Evolutionary conservation across 306 rosid genomes (phyloP), one percentile per base, ranked within the genome.

Genomic region (Mimosa pudica): DNA sequence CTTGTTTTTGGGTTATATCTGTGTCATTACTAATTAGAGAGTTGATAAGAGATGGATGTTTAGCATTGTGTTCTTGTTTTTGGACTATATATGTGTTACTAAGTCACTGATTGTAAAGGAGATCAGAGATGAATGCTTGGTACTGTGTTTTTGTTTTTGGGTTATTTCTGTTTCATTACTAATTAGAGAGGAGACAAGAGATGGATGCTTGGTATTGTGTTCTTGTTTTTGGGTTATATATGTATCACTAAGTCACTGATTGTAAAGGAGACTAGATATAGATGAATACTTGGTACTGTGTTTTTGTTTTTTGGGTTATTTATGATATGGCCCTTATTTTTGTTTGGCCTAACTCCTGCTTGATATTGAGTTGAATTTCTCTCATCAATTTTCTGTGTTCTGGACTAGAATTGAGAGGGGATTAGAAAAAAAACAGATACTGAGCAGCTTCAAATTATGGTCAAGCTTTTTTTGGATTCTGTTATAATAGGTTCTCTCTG

Each of bases 401-500:
- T 58, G 71, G 44, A 52, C 5, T 65, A 71, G 74, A 73, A 33
- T 74, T 70, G 57, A 11, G 45, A 10, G 7, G 18, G 18, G 52
- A 13, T 61, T 47, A 7, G 20, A 54, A 14, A 30, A 52, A 14
- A 30, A 71, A 8, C 13, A 17, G 42, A 24, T 62, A 5, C n/a
- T 32, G 68, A 8, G 9, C 42, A 62, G n/a, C 6, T 64, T 60
- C 10, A 8, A 13, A 32, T 35, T 8, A 13, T 6, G 46, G 46
- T 35, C n/a, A 38, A 64, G 14, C 20, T 35, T 64, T 13, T 18
- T 35, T 38, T 38, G 61, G 51, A 55, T 71, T 81, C 10, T 80
- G 42, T 77, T 74, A 2, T 73, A 45, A 48, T 78, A 41, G 35
- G 11, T 76, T 75, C 63, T 76, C 69, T 69, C 7, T n/a, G 3